Evolutionary conservation across 768 basidiomycete species (phyloP).

Genomic region (Amanita rubescens): DNA sequence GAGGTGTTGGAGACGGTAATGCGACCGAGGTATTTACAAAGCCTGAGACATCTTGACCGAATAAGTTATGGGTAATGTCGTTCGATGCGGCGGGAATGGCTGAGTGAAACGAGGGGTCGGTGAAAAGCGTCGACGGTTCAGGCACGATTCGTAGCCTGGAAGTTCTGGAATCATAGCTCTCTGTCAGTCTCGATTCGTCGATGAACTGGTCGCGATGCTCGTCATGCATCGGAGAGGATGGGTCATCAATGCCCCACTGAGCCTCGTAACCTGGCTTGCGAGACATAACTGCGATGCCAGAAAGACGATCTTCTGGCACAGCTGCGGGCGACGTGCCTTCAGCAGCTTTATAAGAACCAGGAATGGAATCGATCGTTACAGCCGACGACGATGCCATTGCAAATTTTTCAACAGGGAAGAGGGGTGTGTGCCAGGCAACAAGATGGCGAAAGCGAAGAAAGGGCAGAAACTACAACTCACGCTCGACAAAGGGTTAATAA

Average conservation of each 20-base stretch:
- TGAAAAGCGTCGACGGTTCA: conserved; percentile 20
- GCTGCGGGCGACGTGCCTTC: not conserved
- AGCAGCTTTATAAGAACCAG: not conserved
- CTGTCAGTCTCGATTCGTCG: conserved; percentile 45
- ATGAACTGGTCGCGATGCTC: conserved; percentile 8
- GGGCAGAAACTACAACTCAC: conserved; percentile 3
- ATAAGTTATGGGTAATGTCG: conserved; percentile 15
- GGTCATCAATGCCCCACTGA: not conserved
- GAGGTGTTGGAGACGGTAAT: conserved; percentile 31
- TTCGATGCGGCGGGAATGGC: conserved; percentile 42
- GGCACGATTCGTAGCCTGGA: conserved; percentile 47
- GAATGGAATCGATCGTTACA: not conserved
- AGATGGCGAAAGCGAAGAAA: conserved; percentile 1
- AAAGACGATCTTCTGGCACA: conserved; percentile 3
- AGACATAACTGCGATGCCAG: not conserved
- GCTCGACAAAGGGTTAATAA: not conserved
- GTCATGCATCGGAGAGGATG: not conserved
- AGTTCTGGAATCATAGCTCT: conserved; percentile 43
- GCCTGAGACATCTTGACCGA: conserved; percentile 40
- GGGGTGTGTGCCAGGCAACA: not conserved
- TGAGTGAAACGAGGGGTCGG: conserved; percentile 25
- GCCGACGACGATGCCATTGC: not conserved
- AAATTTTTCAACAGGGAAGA: not conserved
- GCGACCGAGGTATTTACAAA: conserved; percentile 41
- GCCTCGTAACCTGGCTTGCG: not conserved